Conservation (phyloP, 2,329 filamentous ascomycete genomes). For the Bipolaris cookei region DNA sequence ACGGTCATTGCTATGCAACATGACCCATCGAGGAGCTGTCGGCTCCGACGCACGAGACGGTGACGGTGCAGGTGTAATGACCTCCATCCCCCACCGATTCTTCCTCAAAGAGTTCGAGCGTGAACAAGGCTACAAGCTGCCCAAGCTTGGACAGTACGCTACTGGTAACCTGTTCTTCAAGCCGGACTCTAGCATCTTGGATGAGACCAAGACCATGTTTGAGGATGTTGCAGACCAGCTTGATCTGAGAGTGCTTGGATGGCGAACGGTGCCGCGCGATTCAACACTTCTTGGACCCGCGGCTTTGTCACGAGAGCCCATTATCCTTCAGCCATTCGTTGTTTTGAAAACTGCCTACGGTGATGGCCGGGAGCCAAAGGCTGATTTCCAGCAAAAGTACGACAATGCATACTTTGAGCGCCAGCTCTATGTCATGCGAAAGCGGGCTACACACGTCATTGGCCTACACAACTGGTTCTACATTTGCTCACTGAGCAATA, state of each 20-base stretch:
- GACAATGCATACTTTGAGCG: conserved; percentile 87
- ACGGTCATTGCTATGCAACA: conserved; percentile 95
- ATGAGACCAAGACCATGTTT: conserved; percentile 89
- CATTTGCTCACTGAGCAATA: conserved; percentile 93
- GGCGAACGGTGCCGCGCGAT: conserved; percentile 94
- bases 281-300: conserved; percentile 91
- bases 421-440: conserved; percentile 92
- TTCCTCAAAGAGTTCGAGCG: conserved; percentile 98
- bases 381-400: conserved; percentile 78
- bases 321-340: conserved; percentile 94
- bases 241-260: conserved; percentile 89
- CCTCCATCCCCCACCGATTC: conserved; percentile 96
- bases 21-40: conserved; percentile 98
- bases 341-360: conserved; percentile 87
- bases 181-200: conserved; percentile 86
- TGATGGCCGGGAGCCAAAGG: conserved; percentile 76
- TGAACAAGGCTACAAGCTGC: conserved; percentile 86
- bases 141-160: conserved; percentile 89
- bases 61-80: conserved; percentile 99
- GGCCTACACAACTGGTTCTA: conserved; percentile 99
- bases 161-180: conserved; percentile 99
- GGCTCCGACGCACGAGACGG: conserved; percentile 97
- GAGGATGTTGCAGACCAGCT: conserved; percentile 90
- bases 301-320: conserved; percentile 90
- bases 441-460: conserved; percentile 92